Evolutionary conservation across 2,329 filamentous ascomycete species (phyloP).

Genomic region (Pyrenochaeta sp.): DNA sequence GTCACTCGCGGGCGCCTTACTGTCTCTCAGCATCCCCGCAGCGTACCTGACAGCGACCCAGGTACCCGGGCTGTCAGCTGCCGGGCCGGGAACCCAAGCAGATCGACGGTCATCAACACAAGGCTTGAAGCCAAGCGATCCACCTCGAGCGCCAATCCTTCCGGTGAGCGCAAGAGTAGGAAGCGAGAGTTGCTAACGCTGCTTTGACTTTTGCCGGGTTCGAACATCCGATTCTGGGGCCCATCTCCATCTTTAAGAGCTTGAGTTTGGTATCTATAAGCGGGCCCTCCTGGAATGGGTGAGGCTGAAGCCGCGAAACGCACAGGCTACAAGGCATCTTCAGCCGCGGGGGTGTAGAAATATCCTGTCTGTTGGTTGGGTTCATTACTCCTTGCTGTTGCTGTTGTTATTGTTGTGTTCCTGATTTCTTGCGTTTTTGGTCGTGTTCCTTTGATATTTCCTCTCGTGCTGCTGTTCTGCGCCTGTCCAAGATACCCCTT

Average conservation of each 20-base stretch:
- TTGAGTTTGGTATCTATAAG: conserved; percentile 6
- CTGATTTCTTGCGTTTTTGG: too few species aligned
- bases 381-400: conserved; percentile 1
- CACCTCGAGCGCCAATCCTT: conserved; percentile 2
- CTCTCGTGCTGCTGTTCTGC: not conserved
- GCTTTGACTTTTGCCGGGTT: conserved; percentile 6
- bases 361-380: conserved; percentile 1
- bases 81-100: conserved; percentile 3
- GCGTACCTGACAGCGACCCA: conserved; percentile 3
- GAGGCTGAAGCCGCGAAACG: conserved; percentile 22
- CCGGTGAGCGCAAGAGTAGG: conserved; percentile 4
- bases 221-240: not conserved
- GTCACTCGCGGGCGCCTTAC: too few species aligned
- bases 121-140: conserved; percentile 8
- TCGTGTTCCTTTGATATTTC: not conserved
- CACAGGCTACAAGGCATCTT: conserved; percentile 21
- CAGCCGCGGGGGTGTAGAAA: conserved; percentile 18
- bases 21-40: not conserved
- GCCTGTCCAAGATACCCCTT: conserved; percentile 1
- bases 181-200: conserved; percentile 7
- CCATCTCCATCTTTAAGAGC: conserved; percentile 2
- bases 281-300: conserved; percentile 15
- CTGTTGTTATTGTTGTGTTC: not conserved
- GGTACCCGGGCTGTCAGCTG: conserved; percentile 4
- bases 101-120: conserved; percentile 2